Percentiles rank a stretch among this genome's conserved stretches.
Evolutionary conservation across 1,284 basidiomycete species (phyloP).

Genomic region (Pseudozyma pruni): DNA sequence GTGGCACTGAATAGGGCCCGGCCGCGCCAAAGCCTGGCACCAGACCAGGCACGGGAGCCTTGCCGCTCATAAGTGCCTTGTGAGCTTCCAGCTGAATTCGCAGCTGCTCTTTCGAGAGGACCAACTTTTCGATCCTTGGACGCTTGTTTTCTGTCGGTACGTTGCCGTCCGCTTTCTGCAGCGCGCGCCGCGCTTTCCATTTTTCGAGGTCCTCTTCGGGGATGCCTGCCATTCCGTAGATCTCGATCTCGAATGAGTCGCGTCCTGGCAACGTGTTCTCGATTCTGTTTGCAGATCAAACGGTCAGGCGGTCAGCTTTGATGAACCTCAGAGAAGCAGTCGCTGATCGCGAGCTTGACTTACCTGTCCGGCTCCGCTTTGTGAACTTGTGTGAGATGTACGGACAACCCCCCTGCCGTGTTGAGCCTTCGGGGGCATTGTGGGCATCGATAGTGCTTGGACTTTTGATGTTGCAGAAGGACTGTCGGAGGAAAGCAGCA

Average conservation of each 20-base stretch:
- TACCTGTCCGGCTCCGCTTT: constrained; percentile 96
- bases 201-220: constrained; percentile 92
- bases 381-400: constrained; percentile 98
- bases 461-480: constrained; percentile 98
- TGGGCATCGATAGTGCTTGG: constrained; percentile 97
- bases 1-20: constrained; percentile 39
- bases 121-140: constrained; percentile 83
- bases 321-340: background rate
- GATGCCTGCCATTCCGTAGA: constrained; percentile 99
- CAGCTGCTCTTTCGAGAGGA: constrained; percentile 78
- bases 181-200: constrained; percentile 82
- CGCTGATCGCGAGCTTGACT: constrained; percentile 67
- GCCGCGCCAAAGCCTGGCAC: constrained; percentile 27
- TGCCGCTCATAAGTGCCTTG: constrained; percentile 87
- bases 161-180: constrained; percentile 35
- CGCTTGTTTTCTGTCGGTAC: constrained; percentile 76
- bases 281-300: constrained; percentile 73
- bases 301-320: background rate
- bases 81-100: constrained; percentile 86
- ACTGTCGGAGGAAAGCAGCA: constrained; percentile 71
- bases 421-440: constrained; percentile 95
- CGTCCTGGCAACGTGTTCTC: constrained; percentile 95
- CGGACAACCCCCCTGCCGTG: constrained; percentile 96
- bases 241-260: constrained; percentile 98
- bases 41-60: constrained; percentile 52